Conservation (phyloP, 2,329 filamentous ascomycete genomes). For the Scedosporium dehoogii region DNA sequence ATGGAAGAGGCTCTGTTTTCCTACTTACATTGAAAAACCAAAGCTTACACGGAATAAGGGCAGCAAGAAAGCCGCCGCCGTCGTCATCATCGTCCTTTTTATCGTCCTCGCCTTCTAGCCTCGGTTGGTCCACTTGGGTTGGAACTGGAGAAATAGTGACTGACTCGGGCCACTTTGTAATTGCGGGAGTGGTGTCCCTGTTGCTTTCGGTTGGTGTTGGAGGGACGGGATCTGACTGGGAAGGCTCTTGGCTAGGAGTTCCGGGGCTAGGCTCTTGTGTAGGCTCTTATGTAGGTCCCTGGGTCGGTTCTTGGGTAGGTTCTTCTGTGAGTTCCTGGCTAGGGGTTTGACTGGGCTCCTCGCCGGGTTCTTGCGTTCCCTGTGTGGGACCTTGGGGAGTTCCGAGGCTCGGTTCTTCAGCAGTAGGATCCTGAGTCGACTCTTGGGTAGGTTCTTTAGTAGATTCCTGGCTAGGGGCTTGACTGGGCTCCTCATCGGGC, state of each 20-base stretch:
- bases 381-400: background rate
- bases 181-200: background rate
- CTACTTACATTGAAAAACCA: conserved; percentile 1
- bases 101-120: background rate
- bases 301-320: background rate
- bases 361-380: background rate
- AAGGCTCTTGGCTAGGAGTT: background rate
- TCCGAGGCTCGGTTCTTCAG: background rate
- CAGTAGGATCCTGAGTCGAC: background rate
- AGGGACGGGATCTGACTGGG: background rate
- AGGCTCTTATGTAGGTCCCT: background rate
- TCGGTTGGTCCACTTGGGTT: background rate
- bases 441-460: background rate
- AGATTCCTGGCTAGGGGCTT: background rate
- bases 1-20: background rate
- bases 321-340: background rate
- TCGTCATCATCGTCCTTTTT: background rate
- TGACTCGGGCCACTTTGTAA: background rate
- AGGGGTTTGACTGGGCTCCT: background rate
- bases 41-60: background rate
- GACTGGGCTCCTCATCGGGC: background rate
- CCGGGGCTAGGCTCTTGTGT: background rate
- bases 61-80: background rate
- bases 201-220: background rate
- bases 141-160: background rate